Evolutionary conservation across 257 asterid genomes (phyloP).

Genomic region (Nicotiana noctiflora): DNA sequence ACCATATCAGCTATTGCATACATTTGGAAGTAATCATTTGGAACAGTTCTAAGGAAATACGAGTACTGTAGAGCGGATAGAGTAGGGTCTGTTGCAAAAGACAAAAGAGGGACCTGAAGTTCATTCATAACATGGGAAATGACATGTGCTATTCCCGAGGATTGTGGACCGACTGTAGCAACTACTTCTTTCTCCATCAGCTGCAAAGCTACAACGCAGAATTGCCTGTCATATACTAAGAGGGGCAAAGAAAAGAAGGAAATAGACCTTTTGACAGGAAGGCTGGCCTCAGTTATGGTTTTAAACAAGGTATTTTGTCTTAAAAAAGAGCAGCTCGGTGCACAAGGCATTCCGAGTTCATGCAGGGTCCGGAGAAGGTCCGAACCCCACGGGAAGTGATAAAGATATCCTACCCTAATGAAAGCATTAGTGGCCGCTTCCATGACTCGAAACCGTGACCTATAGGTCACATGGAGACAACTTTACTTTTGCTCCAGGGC

Average conservation of each 20-base stretch:
- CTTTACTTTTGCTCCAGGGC: no score
- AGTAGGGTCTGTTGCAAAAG: slow-evolving; percentile 69
- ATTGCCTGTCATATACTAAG: slow-evolving; percentile 19
- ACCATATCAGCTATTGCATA: slow-evolving; percentile 54
- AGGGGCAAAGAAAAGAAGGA: background rate
- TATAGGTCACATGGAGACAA: no score
- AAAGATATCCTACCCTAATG: no score
- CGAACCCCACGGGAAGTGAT: no score
- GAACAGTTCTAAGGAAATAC: slow-evolving; percentile 44
- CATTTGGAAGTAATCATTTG: slow-evolving; percentile 58
- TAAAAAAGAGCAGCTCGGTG: no score
- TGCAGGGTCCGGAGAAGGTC: no score
- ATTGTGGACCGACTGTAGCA: slow-evolving; percentile 66
- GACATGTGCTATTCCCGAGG: slow-evolving; percentile 65
- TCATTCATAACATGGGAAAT: slow-evolving; percentile 52
- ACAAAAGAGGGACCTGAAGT: slow-evolving; percentile 61
- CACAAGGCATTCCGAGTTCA: no score
- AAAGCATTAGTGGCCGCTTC: no score
- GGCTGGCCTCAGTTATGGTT: background rate
- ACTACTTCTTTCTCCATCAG: slow-evolving; percentile 41
- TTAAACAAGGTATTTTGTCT: no score
- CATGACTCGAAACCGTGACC: no score
- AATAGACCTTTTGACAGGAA: background rate
- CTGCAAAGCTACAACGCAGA: slow-evolving; percentile 55
- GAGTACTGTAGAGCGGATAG: slow-evolving; percentile 66